Evolutionary conservation across 2,329 filamentous ascomycete species (phyloP), one percentile per base, ranked within the genome.

Genomic region (Pseudopithomyces maydicus): DNA sequence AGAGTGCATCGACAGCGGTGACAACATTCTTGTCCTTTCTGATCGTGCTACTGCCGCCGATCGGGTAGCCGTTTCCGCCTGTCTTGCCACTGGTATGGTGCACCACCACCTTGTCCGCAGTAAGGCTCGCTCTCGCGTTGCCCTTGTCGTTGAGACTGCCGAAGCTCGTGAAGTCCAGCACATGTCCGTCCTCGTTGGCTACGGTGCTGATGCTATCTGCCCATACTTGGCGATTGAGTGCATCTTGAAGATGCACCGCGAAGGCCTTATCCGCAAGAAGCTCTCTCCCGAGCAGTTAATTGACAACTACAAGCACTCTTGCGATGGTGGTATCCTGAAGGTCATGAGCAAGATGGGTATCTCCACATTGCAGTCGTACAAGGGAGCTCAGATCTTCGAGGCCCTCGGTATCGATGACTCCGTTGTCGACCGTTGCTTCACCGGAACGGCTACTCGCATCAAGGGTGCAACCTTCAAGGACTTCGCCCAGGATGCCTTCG

Each of bases 301-400:
- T 65, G 88, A 89, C 69, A 98, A 98, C 81, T 98, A 97, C 84
- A 96, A 96, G 81, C 91, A 96, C 77, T 97, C 94, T 61, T 94
- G 91, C 69, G 93, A 97, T 67, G 94, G 94, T 72, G 94, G 94
- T 80, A 97, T 98, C 63, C 83, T 98, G 63, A 98, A 98, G 79
- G 94, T 98, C 75, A 98, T 98, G 94, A 95, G 90, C 77, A 98
- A 98, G 84, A 98, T 98, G 94, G 94, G 94, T 81, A 98, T 98
- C 63, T 97, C 94, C 6, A 98, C 94, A 32, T 83, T 98, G 44
- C 92, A 94, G 72, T 94, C 90, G 66, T 98, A 98, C 83, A 98
- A 98, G 83, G 94, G 94, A 73, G 94, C 94, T 54, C 94, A 98
- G 81, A 98, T 98, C 63, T 98, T 97, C 67, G 94, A 98, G 76